Evolutionary conservation across 768 basidiomycete species (phyloP), one percentile per base, ranked within the genome.

Genomic region (Tricholoma sp.): DNA sequence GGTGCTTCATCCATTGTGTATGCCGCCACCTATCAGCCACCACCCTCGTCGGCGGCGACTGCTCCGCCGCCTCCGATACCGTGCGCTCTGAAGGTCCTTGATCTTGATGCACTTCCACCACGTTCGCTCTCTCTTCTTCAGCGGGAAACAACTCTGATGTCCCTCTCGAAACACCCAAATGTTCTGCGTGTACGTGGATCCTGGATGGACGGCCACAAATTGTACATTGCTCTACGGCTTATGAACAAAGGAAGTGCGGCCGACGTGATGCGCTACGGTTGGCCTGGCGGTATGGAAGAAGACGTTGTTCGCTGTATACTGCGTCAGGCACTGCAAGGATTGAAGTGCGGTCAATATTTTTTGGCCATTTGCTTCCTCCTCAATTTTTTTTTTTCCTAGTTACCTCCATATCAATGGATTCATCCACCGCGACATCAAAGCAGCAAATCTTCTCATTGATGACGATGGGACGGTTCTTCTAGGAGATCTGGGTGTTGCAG

Each of bases 1-100:
- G 95, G 95, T 17, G 89, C 95, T 2, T 94, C 92, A 3, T 96
- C 95, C 0, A 89, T 88, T 54, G 95, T 98, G 6, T 93, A 95
- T 65, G 72, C 85, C 12, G 94, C 94, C 0, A 70, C 75, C 1
- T 94, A 84, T 68, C 78, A 74, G 57, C 80, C 63, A n/a, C 55
- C 55, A 54, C 47, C 60, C 37, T 34, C 57, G 10, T 31, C 42
- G 17, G 52, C 58, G 3, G 57, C 59, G 15, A 3, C 54, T 32
- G 53, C 56, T 44, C 47, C 52, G 12, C 52, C 73, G 56, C 54
- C 72, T 47, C 74, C 76, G 4, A 75, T 80, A 33, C 79, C 87
- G 15, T 90, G 89, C 64, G 89, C 93, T 0, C 80, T 95, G 65
- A 97, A 97, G 73, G 91, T 97, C 45, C 80, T 94, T 42, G 91